These are phyloP conservation scores for Flammula alnicola DNA, from an alignment of 1,284 basidiomycete genomes.

Conservation along the genomic window DNA sequence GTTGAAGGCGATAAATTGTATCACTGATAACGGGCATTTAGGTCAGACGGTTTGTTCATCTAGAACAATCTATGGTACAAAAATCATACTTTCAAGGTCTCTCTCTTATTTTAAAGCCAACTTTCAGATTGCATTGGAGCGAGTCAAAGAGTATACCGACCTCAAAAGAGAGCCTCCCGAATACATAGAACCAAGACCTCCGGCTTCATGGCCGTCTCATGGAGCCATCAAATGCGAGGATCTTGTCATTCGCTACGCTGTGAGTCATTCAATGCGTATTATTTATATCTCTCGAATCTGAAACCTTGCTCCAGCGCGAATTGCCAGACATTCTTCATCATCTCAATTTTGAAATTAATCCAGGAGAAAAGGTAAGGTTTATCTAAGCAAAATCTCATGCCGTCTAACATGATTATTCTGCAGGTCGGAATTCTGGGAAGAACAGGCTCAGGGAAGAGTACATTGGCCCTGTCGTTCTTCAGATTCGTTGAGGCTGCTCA, in stretches of 20 bases:
- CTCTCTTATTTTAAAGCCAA: conserved; percentile 7
- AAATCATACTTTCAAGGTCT: not conserved
- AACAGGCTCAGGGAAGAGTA: conserved; percentile 90
- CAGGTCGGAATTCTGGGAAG: conserved; percentile 87
- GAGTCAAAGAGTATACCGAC: conserved; percentile 90
- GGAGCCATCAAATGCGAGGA: conserved; percentile 82
- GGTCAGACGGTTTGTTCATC: conserved; percentile 59
- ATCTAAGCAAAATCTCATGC: not conserved
- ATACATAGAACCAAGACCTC: conserved; percentile 85
- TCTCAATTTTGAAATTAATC: conserved; percentile 77
- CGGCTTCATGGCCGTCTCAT: conserved; percentile 78
- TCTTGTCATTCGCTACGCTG: conserved; percentile 87
- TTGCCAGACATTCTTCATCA: conserved; percentile 87
- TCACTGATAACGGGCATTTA: conserved; percentile 12
- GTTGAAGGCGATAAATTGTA: too few relatives aligned
- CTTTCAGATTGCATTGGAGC: conserved; percentile 82
- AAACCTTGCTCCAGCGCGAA: conserved; percentile 59
- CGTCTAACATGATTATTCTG: not conserved
- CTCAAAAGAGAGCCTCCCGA: conserved; percentile 79
- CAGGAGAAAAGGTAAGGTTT: conserved; percentile 69
- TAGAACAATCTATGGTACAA: conserved; percentile 89
- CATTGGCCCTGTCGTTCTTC: conserved; percentile 93
- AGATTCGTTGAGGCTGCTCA: conserved; percentile 90
- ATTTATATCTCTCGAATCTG: not conserved
- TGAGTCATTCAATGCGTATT: conserved; percentile 48